Percentiles rank a stretch among this genome's conserved stretches.
Evolutionary conservation across 805 yeast species (phyloP).

Genomic region (Cyberlindnera maclurae): DNA sequence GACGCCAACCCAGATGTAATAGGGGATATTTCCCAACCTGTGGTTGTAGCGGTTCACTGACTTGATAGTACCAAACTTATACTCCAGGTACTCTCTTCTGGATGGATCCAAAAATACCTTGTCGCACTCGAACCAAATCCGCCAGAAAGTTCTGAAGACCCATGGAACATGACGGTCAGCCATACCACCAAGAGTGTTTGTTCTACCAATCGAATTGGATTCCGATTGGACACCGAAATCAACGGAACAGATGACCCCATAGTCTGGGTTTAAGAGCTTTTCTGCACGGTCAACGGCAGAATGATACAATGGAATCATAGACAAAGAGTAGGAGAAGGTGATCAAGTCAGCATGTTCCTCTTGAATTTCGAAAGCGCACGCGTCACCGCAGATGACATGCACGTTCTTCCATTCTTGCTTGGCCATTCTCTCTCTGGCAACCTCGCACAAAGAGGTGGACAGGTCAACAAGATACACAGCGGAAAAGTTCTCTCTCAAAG

Average conservation of each 20-base stretch:
- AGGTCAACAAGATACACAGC: slow-evolving; percentile 69
- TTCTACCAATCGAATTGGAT: slow-evolving; percentile 58
- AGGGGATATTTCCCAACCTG: slow-evolving; percentile 66
- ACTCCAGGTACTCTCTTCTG: slow-evolving; percentile 77
- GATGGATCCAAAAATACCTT: slow-evolving; percentile 72
- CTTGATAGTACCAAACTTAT: slow-evolving; percentile 75
- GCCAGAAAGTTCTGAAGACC: slow-evolving; percentile 76
- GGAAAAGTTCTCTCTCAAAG: slow-evolving; percentile 37
- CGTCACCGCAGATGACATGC: slow-evolving; percentile 65
- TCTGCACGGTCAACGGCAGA: slow-evolving; percentile 68
- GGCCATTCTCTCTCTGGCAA: slow-evolving; percentile 55
- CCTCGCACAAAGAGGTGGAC: slow-evolving; percentile 68
- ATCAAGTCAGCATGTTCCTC: slow-evolving; percentile 54
- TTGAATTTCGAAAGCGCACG: slow-evolving; percentile 58
- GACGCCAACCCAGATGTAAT: slow-evolving; percentile 78
- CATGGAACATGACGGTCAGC: slow-evolving; percentile 68
- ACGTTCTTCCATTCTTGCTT: slow-evolving; percentile 50
- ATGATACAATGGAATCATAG: slow-evolving; percentile 81
- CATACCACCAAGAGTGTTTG: slow-evolving; percentile 70
- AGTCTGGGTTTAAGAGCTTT: slow-evolving; percentile 39
- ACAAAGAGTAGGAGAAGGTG: slow-evolving; percentile 73
- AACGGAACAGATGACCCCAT: slow-evolving; percentile 62
- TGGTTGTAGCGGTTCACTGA: slow-evolving; percentile 62
- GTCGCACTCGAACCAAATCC: slow-evolving; percentile 83
- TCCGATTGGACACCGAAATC: slow-evolving; percentile 75